phyloP scores from a whole-genome alignment of 306 rosid species.

The Medicago arabica region DNA sequence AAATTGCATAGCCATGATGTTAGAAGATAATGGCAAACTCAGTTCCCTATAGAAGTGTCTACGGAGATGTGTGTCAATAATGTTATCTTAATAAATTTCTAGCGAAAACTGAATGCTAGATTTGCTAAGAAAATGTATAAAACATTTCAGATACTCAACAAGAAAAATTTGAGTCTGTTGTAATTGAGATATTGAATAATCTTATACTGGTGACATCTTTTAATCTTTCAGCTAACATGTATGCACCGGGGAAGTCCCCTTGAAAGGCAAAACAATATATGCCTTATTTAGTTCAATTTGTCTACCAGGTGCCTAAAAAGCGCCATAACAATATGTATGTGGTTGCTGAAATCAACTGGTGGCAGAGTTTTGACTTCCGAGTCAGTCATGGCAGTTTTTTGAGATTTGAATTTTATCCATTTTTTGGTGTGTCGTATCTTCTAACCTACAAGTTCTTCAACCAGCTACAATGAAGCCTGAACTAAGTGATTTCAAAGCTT shows the following conservation, averaged over 20 bases:
- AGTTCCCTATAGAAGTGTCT: not conserved
- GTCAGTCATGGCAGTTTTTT: constrained; percentile 42
- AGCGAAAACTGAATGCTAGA: not conserved
- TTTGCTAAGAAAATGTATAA: not conserved
- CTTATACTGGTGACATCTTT: not conserved
- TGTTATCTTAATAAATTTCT: not conserved
- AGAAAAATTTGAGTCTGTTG: not conserved
- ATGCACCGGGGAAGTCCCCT: not conserved
- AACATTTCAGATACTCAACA: not conserved
- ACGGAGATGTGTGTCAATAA: not conserved
- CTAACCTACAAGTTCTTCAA: constrained; percentile 30
- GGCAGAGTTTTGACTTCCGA: constrained; percentile 48
- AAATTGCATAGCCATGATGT: not conserved
- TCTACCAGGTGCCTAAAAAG: constrained; percentile 43
- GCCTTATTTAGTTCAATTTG: not conserved
- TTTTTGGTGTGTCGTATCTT: constrained; percentile 30
- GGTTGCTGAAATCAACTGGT: constrained; percentile 49
- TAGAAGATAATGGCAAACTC: not conserved
- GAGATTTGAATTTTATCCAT: constrained; percentile 55
- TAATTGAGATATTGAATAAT: not conserved
- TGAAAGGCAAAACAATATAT: not conserved
- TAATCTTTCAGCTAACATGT: not conserved
- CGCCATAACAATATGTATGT: constrained; percentile 42
- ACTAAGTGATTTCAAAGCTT: constrained; percentile 30
- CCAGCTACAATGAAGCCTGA: constrained; percentile 1